These are phyloP conservation scores for Recurvomyces mirabilis DNA, from an alignment of 495 filamentous ascomycete genomes.

Conservation along the genomic window DNA sequence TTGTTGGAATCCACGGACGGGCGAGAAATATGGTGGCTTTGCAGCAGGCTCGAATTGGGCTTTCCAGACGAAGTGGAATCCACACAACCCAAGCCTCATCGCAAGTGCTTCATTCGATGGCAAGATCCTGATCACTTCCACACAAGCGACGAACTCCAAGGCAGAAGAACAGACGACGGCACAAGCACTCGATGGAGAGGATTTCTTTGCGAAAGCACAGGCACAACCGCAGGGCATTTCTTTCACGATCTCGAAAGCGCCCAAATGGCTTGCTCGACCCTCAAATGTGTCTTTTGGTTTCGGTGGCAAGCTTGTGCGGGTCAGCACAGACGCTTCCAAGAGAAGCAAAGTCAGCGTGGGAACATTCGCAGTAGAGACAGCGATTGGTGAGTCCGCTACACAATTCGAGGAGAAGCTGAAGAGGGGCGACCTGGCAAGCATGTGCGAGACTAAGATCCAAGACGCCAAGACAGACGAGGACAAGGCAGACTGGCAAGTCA, in stretches of 20 bases:
- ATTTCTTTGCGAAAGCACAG: slow-evolving; percentile 92
- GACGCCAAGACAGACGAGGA: slow-evolving; percentile 73
- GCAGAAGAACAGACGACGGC: slow-evolving; percentile 38
- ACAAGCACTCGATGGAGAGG: slow-evolving; percentile 74
- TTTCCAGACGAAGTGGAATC: slow-evolving; percentile 91
- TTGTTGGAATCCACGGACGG: slow-evolving; percentile 91
- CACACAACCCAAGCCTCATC: slow-evolving; percentile 77
- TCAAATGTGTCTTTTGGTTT: slow-evolving; percentile 89
- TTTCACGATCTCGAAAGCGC: slow-evolving; percentile 76
- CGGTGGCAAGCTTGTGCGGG: slow-evolving; percentile 80
- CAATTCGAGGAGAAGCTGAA: slow-evolving; percentile 76
- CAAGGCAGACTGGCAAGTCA: slow-evolving; percentile 88
- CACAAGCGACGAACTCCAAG: slow-evolving; percentile 69
- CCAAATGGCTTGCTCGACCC: slow-evolving; percentile 81
- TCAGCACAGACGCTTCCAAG: slow-evolving; percentile 49
- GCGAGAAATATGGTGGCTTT: slow-evolving; percentile 79
- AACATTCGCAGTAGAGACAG: slow-evolving; percentile 75
- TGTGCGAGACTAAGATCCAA: slow-evolving; percentile 70
- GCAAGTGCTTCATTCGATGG: slow-evolving; percentile 96
- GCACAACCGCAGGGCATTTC: slow-evolving; percentile 77
- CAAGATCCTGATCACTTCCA: slow-evolving; percentile 80
- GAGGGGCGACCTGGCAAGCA: slow-evolving; percentile 60
- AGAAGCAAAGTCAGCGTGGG: slow-evolving; percentile 75
- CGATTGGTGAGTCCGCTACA: slow-evolving; percentile 70
- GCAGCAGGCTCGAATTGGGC: slow-evolving; percentile 98